These are phyloP conservation scores for Fusarium veterinarium DNA, from an alignment of 2,329 filamentous ascomycete species.

Conservation along the genomic window DNA sequence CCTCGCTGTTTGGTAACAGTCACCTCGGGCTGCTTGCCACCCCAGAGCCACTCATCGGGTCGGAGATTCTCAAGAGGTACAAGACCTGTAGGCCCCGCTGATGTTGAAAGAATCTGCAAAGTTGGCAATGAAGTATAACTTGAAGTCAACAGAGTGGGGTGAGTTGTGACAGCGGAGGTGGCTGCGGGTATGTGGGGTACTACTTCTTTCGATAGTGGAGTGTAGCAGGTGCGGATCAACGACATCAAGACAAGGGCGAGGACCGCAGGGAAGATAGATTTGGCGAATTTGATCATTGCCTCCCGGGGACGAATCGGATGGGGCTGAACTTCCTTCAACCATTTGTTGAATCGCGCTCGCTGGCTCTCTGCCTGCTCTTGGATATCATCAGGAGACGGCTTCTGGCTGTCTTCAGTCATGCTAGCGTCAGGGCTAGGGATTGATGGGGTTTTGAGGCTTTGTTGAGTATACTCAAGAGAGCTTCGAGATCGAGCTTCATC, in stretches of 20 bases:
- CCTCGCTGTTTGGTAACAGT: constrained; percentile 53
- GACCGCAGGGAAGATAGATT: constrained; percentile 41
- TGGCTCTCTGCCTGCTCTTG: constrained; percentile 18
- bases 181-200: constrained; percentile 43
- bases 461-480: constrained; percentile 62
- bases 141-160: constrained; percentile 39
- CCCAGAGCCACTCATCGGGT: constrained; percentile 51
- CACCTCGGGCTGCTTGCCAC: constrained; percentile 48
- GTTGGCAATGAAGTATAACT: constrained; percentile 32
- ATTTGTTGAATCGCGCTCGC: constrained; percentile 21
- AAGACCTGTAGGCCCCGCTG: constrained; percentile 42
- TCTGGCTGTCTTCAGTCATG: constrained; percentile 40
- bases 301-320: constrained; percentile 17
- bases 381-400: constrained; percentile 4
- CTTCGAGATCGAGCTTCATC: constrained; percentile 53
- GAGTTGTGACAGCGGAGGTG: constrained; percentile 40
- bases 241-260: constrained; percentile 40
- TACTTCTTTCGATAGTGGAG: constrained; percentile 31
- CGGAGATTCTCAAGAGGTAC: constrained; percentile 47
- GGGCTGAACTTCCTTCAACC: constrained; percentile 29
- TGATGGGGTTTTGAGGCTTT: constrained; percentile 59
- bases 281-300: constrained; percentile 30
- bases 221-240: constrained; percentile 46
- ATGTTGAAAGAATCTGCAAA: constrained; percentile 18
- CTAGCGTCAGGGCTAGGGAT: constrained; percentile 52